Base-by-base conservation (phyloP, 352 stramenopile genomes). In the Pythium dissimile region DNA sequence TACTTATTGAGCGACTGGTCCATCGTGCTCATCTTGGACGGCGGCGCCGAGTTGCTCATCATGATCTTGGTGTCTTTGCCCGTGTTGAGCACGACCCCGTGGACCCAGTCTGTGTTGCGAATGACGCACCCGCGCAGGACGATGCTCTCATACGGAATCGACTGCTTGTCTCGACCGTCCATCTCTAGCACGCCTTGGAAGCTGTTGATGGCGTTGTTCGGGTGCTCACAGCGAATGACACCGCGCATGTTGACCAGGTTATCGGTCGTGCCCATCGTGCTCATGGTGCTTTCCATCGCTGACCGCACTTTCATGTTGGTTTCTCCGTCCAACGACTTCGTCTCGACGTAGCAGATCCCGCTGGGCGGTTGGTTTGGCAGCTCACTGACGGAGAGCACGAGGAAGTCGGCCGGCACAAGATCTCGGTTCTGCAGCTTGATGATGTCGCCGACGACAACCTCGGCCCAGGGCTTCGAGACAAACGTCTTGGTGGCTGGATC, bases 21-120 rank as follows among this genome's bases (percentile, higher is more conserved):
- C 80, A 95, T 85, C 0, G 77, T 86, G 56, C 85, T 95, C 80
- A 93, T 89, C 66, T 96, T 96, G 32, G 80, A 90, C 16, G 80
- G 79, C 20, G 79, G 80, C 0, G 79, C 74, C 26, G 77, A 88
- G 52, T 88, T 90, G 64, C 78, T 95, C 75, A 88, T 86, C 79
- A 93, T 92, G 59, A 98, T 93, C 54, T 98, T 97, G 13, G 92
- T 98, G 51, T 98, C 91, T 42, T 79, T 79, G 42, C 94, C 94
- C 9, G 95, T 97, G 73, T 98, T 98, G 34, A 98, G 68, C 12
- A 98, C 95, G 12, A 98, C 47, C 7, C 91, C 94, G 32, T 94
- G 77, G 10, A 96, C 73, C 84, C 77, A 97, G 27, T 96, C 85
- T 3, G 92, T 98, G 67, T 98, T 98, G 7, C 89, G 81, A 21